Evolutionary conservation across 805 yeast species (phyloP), one percentile per base, ranked within the genome.

Genomic region (Starmerella powellii): DNA sequence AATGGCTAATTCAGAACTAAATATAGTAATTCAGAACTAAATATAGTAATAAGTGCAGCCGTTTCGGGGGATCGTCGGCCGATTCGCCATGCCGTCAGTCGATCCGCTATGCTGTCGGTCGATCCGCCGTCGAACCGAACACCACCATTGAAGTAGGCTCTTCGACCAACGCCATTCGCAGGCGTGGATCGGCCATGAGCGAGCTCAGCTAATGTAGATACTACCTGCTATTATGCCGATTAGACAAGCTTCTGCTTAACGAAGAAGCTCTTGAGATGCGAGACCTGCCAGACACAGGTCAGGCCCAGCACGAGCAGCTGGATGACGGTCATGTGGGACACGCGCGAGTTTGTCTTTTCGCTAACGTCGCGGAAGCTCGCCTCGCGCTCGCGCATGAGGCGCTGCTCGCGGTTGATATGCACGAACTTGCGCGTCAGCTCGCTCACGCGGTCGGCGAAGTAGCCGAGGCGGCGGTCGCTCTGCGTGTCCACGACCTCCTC

Each of bases 181-280:
- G n/a, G n/a, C n/a, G n/a, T n/a, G n/a, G n/a, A n/a, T n/a, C n/a
- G n/a, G n/a, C n/a, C n/a, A n/a, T n/a, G n/a, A n/a, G n/a, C n/a
- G n/a, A n/a, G n/a, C n/a, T n/a, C n/a, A n/a, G n/a, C n/a, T n/a
- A n/a, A n/a, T n/a, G n/a, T n/a, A n/a, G n/a, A n/a, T n/a, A n/a
- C n/a, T n/a, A n/a, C n/a, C n/a, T n/a, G n/a, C n/a, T n/a, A n/a
- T n/a, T 34, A 16, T 19, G 17, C 3, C 19, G 12, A n/a, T 43
- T 66, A 83, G 16, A 85, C 78, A 46, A 84, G 74, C 65, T 86
- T 86, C 59, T 85, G 94, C 64, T 84, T 85, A 47, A 83, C 78
- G 59, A 85, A 85, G 72, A 85, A 84, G 32, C 76, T 63, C 63
- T 80, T 80, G 63, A 86, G 71, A 56, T 81, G 86, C 41, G 70